A percentile compares a stretch with the other conserved stretches of the same genome.
Evolutionary conservation across 2,329 filamentous ascomycete genomes (phyloP).

Genomic region (Colletotrichum sp.): DNA sequence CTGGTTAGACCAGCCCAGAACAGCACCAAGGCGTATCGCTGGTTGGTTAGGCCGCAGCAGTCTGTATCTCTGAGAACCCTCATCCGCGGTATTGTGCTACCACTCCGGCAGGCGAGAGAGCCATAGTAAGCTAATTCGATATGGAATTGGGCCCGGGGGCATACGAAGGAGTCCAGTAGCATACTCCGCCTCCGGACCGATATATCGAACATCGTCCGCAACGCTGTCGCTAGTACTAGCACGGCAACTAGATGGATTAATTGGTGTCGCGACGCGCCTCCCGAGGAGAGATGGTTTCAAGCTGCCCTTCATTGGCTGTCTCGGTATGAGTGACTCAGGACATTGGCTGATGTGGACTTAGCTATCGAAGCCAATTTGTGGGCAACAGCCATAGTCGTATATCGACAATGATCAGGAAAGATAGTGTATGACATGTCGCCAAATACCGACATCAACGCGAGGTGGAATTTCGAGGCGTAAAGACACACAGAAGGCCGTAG

Average conservation of each 20-base stretch:
- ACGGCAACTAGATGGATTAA: rapidly evolving
- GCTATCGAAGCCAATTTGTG: too few species aligned
- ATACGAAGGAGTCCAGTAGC: not conserved
- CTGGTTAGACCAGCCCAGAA: not conserved
- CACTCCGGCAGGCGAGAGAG: not conserved
- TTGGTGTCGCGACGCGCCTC: not conserved
- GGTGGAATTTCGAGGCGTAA: rapidly evolving
- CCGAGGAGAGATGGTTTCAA: rapidly evolving
- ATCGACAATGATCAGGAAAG: rapidly evolving
- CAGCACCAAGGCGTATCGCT: too few species aligned
- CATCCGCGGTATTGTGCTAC: not conserved
- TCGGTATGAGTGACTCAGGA: not conserved
- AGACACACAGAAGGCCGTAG: too few species aligned
- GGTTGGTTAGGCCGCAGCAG: not conserved
- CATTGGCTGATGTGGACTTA: too few species aligned
- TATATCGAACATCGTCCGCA: rapidly evolving
- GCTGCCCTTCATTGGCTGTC: not conserved
- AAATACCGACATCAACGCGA: too few species aligned
- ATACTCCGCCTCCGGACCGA: not conserved
- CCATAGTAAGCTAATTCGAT: not conserved
- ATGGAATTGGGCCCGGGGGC: not conserved
- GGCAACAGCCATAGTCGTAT: too few species aligned
- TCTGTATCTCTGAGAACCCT: not conserved
- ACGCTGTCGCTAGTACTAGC: not conserved
- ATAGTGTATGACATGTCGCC: rapidly evolving